A percentile compares a stretch with the other conserved stretches of the same genome.
Evolutionary conservation across 352 stramenopile genomes (phyloP).

Genomic region (Globisporangium nagaii): DNA sequence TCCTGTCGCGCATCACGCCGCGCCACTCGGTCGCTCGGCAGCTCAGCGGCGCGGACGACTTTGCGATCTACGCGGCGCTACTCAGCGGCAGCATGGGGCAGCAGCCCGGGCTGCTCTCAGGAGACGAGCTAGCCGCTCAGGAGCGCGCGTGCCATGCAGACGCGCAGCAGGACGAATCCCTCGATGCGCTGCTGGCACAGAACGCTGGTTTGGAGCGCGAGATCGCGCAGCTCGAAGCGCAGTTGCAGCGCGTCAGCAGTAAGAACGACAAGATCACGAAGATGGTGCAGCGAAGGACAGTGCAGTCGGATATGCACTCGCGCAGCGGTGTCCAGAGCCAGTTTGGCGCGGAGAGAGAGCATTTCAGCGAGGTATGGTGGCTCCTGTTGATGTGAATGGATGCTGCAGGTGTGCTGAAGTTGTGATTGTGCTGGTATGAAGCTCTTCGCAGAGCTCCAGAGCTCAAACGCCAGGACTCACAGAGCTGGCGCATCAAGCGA

Average conservation of each 20-base stretch:
- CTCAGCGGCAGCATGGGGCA: conserved; percentile 1
- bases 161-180: conserved; percentile 13
- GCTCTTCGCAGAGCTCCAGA: not conserved
- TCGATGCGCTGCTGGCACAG: conserved; percentile 16
- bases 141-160: conserved; percentile 18
- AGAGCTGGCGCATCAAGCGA: not conserved
- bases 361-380: conserved; percentile 19
- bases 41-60: conserved; percentile 16
- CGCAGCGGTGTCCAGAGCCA: conserved; percentile 1
- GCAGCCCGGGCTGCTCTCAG: conserved; percentile 10
- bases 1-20: conserved; percentile 21
- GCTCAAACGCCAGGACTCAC: not conserved
- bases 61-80: conserved; percentile 24
- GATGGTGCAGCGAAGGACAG: conserved; percentile 19
- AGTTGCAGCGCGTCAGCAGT: conserved; percentile 15
- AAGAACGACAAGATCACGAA: conserved; percentile 22
- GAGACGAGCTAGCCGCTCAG: conserved; percentile 14
- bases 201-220: conserved; percentile 24
- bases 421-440: not conserved
- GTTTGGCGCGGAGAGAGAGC: conserved; percentile 7
- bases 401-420: not conserved
- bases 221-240: conserved; percentile 22
- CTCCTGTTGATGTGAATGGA: not conserved
- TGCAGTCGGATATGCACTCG: conserved; percentile 5
- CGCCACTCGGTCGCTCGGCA: conserved; percentile 22